phyloP scores from a whole-genome alignment of 2,329 filamentous ascomycete genomes.

The Fusarium illudens region DNA sequence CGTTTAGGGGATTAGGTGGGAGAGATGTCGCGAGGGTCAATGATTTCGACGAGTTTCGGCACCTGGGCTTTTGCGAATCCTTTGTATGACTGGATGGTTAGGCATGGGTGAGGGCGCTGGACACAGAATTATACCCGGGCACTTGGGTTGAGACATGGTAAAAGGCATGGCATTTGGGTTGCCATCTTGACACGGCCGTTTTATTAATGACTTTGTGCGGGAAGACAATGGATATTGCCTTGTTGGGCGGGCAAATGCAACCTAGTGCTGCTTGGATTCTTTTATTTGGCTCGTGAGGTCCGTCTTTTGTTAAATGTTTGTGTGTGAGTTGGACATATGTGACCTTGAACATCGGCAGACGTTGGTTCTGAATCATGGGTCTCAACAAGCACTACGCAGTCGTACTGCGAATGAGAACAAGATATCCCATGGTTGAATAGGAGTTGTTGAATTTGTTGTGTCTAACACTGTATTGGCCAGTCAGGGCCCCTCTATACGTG shows the following conservation, averaged over 20 bases:
- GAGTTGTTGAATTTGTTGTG: not conserved
- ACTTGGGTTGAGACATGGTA: conserved; percentile 40
- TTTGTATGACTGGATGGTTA: conserved; percentile 40
- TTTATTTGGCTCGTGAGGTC: conserved; percentile 4
- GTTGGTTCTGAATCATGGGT: not conserved
- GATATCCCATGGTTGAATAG: not conserved
- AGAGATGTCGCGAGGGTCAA: conserved; percentile 21
- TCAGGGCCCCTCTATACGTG: not conserved
- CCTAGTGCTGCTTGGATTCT: conserved; percentile 29
- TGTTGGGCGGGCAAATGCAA: conserved; percentile 20
- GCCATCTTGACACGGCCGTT: conserved; percentile 43
- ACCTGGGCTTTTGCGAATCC: conserved; percentile 39
- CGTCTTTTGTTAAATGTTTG: not conserved
- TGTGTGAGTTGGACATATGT: not conserved
- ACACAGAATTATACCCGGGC: conserved; percentile 44
- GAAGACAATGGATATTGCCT: conserved; percentile 26
- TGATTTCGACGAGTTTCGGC: conserved; percentile 37
- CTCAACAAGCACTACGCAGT: not conserved
- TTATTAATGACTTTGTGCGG: conserved; percentile 39
- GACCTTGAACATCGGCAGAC: not conserved
- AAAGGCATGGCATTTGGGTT: conserved; percentile 34
- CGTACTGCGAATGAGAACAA: not conserved
- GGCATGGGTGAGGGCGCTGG: conserved; percentile 42
- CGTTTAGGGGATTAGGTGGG: not conserved
- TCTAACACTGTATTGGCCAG: not conserved